Evolutionary conservation across 208 protist genomes (phyloP), one percentile per base, ranked within the genome.

Genomic region (Leishmania gerbilli): DNA sequence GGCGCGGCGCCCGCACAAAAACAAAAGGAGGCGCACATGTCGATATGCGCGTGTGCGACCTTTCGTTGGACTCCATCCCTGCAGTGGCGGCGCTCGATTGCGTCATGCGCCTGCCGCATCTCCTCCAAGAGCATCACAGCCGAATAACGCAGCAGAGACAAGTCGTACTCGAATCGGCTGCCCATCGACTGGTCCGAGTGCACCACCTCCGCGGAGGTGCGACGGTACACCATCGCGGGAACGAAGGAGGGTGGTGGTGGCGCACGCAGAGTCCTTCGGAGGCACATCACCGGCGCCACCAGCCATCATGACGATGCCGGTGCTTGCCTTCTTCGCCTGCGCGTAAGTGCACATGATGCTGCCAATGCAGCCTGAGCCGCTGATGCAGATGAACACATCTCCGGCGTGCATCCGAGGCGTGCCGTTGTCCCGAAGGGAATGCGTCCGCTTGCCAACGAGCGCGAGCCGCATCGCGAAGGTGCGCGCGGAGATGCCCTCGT

Each of bases 341-440:
- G 37, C 5, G 71, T 76, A 13, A 34, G 71, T 76, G 51, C 34
- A n/a, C n/a, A n/a, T 0, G 71, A 83, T 60, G 65, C 75, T 78
- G 27, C 80, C 74, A 37, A 83, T 83, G 1, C 45, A 76, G 31
- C 80, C 80, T 2, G 65, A 79, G 62, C 80, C 80, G 80, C 79
- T 83, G 45, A 83, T 75, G 65, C 58, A 64, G 55, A 79, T 76
- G 55, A 83, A 75, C 53, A 83, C 74, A 49, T 83, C 80, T 34
- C 65, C 74, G 11, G 42, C 9, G 74, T 83, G 80, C 80, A 83
- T 83, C 55, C 79, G 72, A 21, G 79, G 71, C 17, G 72, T 83
- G 49, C 72, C 77, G 72, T 78, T 74, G 17, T 19, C 51, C 51
- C 51, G 9, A 56, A 13, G 51, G 51, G 17, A 19, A 13, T 56